phyloP scores from a whole-genome alignment of 2,329 filamentous ascomycete genomes.

The Cladosporium austrohemisphaericum region DNA sequence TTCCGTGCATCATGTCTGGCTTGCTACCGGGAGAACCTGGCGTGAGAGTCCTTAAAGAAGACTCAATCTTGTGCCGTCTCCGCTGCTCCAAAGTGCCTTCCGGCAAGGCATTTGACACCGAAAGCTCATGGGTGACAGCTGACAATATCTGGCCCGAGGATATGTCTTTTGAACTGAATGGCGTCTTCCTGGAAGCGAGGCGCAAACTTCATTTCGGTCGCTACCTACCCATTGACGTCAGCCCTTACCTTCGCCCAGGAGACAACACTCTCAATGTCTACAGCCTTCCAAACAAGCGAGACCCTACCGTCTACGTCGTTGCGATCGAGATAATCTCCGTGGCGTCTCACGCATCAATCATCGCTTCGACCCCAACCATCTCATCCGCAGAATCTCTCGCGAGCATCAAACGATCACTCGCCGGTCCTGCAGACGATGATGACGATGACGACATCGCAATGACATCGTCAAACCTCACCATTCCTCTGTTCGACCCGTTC shows the following conservation, averaged over 20 bases:
- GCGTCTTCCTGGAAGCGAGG: constrained; percentile 50
- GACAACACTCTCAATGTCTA: constrained; percentile 58
- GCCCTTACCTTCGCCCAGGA: constrained; percentile 55
- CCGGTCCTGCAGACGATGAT: constrained; percentile 34
- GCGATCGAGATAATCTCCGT: constrained; percentile 69
- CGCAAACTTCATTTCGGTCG: constrained; percentile 70
- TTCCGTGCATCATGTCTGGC: neutral
- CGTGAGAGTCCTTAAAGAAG: constrained; percentile 41
- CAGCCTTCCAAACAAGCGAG: constrained; percentile 35
- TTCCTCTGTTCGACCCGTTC: constrained; percentile 48
- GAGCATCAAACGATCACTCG: constrained; percentile 54
- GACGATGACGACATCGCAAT: constrained; percentile 55
- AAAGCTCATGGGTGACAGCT: constrained; percentile 59
- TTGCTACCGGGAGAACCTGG: neutral
- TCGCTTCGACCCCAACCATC: constrained; percentile 32
- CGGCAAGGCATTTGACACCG: constrained; percentile 32
- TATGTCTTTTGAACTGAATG: constrained; percentile 68
- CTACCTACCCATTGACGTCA: constrained; percentile 73
- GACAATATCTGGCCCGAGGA: constrained; percentile 68
- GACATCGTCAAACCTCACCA: constrained; percentile 38
- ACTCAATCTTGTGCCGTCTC: constrained; percentile 62
- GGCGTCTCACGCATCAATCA: constrained; percentile 39
- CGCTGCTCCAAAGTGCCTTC: constrained; percentile 56
- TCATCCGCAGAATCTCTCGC: constrained; percentile 50
- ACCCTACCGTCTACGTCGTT: constrained; percentile 52